These are phyloP conservation scores for Mycena rebaudengoi DNA, from an alignment of 768 basidiomycete genomes.

Conservation along the genomic window DNA sequence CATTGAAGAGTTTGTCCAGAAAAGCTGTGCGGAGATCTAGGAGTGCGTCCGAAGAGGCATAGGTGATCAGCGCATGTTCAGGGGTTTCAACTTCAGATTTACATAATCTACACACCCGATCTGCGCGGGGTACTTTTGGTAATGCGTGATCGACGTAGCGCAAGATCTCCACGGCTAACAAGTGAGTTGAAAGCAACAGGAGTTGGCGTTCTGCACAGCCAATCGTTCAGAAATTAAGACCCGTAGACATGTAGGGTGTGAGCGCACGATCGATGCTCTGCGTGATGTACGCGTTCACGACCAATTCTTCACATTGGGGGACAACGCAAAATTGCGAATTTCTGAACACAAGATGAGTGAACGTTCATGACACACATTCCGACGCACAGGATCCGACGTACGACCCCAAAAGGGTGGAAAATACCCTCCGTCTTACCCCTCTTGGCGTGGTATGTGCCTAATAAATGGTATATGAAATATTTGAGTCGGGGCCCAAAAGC, in stretches of 20 bases:
- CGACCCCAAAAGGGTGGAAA: neutral
- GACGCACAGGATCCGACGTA: neutral
- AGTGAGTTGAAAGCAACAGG: no score
- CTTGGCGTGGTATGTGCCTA: neutral
- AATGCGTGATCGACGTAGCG: no score
- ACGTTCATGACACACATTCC: neutral
- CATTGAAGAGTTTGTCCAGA: no score
- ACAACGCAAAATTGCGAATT: neutral
- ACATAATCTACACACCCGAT: no score
- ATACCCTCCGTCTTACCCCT: neutral
- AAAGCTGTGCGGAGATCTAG: no score
- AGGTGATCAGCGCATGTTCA: no score
- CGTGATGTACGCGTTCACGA: neutral
- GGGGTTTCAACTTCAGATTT: no score
- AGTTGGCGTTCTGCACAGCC: neutral
- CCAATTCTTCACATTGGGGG: neutral
- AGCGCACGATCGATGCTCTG: neutral
- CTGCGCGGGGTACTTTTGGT: no score
- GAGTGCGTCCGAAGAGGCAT: no score
- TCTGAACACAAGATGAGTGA: neutral
- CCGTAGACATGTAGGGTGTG: neutral
- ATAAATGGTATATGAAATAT: neutral
- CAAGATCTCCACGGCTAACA: no score
- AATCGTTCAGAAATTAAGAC: conserved; percentile 1
- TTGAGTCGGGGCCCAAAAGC: neutral